Evolutionary conservation across 2,329 filamentous ascomycete genomes (phyloP).

Genomic region (Pseudopyricularia cyperi): DNA sequence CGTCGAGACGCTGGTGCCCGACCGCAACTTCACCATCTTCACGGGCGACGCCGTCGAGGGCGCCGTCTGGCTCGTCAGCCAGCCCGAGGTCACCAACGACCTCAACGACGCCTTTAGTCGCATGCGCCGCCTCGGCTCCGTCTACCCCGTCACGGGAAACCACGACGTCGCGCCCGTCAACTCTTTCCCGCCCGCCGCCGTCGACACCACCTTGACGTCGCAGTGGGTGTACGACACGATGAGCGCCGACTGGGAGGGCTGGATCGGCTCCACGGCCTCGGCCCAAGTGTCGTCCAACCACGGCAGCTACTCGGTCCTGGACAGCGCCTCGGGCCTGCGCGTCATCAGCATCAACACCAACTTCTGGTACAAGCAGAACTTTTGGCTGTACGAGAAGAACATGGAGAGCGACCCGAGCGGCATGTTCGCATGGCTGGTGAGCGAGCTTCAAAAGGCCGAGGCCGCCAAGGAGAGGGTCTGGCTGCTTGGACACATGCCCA

Average conservation of each 20-base stretch:
- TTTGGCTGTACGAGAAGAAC: conserved; percentile 36
- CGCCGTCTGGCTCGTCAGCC: conserved; percentile 31
- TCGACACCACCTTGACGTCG: conserved; percentile 17
- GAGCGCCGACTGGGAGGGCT: conserved; percentile 29
- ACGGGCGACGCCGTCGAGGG: conserved; percentile 47
- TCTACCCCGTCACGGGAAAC: conserved; percentile 43
- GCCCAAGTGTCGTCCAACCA: conserved; percentile 20
- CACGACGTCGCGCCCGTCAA: conserved; percentile 43
- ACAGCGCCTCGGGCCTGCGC: conserved; percentile 32
- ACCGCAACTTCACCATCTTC: conserved; percentile 41
- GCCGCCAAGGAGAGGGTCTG: conserved; percentile 37
- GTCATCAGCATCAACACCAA: conserved; percentile 49
- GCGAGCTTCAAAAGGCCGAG: conserved; percentile 39
- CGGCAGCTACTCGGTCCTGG: conserved; percentile 35
- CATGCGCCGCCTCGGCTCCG: conserved; percentile 27
- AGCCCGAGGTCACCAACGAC: conserved; percentile 13
- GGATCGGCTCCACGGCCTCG: conserved; percentile 26
- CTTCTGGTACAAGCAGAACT: conserved; percentile 45
- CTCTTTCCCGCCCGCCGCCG: conserved; percentile 18
- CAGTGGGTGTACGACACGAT: conserved; percentile 41
- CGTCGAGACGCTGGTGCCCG: conserved; percentile 29
- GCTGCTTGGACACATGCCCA: conserved; percentile 44
- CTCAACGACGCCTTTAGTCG: conserved; percentile 31
- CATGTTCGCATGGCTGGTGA: conserved; percentile 39
- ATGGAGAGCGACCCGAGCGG: conserved; percentile 36